These are phyloP conservation scores for Aspergillus carbonarius DNA, from an alignment of 2,329 filamentous ascomycete genomes.

Conservation along the genomic window DNA sequence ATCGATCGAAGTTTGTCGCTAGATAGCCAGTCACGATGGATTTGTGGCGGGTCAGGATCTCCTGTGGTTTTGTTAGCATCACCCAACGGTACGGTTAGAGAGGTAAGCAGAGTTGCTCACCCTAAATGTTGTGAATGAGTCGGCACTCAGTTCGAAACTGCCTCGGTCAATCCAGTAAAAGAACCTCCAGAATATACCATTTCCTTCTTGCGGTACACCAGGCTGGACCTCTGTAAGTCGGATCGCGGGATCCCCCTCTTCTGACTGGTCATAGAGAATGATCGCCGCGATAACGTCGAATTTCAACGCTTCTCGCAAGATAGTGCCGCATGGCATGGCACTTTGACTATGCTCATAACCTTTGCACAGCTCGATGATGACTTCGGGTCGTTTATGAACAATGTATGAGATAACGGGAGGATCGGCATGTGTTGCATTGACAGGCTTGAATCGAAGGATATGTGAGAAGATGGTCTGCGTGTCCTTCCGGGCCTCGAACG, in stretches of 20 bases:
- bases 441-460: slow-evolving; percentile 83
- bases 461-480: slow-evolving; percentile 95
- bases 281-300: slow-evolving; percentile 87
- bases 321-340: slow-evolving; percentile 85
- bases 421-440: slow-evolving; percentile 65
- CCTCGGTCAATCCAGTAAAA: slow-evolving; percentile 97
- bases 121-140: slow-evolving; percentile 96
- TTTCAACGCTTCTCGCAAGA: slow-evolving; percentile 85
- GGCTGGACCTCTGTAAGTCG: slow-evolving; percentile 76
- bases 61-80: slow-evolving; percentile 52
- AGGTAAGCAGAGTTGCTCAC: slow-evolving; percentile 50
- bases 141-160: slow-evolving; percentile 93
- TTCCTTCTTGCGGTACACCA: slow-evolving; percentile 70
- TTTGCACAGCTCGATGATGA: slow-evolving; percentile 82
- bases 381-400: slow-evolving; percentile 79
- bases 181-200: slow-evolving; percentile 93
- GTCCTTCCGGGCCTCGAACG: slow-evolving; percentile 95
- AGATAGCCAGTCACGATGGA: slow-evolving; percentile 85
- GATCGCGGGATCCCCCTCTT: slow-evolving; percentile 69
- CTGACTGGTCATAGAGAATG: slow-evolving; percentile 87
- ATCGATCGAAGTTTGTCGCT: slow-evolving; percentile 83
- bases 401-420: slow-evolving; percentile 87
- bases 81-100: not conserved
- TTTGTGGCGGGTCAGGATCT: slow-evolving; percentile 93
- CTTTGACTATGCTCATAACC: slow-evolving; percentile 90